phyloP scores from a whole-genome alignment of 2,329 filamentous ascomycete species.

The Piedraia hortae region DNA sequence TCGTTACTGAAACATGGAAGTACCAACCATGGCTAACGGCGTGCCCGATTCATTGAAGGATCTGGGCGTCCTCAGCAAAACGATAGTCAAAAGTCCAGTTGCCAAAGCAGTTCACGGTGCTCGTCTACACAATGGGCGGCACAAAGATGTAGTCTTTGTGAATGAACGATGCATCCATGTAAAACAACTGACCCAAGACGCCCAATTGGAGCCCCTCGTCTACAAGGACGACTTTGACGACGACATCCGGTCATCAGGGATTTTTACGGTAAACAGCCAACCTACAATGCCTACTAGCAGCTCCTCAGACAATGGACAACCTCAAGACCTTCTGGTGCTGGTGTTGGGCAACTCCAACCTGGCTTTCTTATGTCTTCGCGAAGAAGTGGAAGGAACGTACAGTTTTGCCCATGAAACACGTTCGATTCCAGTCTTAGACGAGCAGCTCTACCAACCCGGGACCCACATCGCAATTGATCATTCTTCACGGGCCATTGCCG shows the following conservation, averaged over 20 bases:
- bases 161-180: constrained; percentile 62
- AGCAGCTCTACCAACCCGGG: constrained; percentile 26
- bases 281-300: no score
- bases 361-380: constrained; percentile 45
- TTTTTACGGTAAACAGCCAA: constrained; percentile 43
- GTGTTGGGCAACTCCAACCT: constrained; percentile 45
- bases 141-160: constrained; percentile 68
- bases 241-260: constrained; percentile 50
- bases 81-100: constrained; percentile 47
- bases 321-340: constrained; percentile 58
- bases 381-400: constrained; percentile 17
- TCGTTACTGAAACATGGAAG: no score
- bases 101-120: constrained; percentile 54
- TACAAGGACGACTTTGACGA: constrained; percentile 53
- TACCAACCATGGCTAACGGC: no score
- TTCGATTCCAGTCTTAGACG: constrained; percentile 28
- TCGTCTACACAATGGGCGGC: constrained; percentile 37
- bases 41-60: no score
- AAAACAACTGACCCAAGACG: constrained; percentile 32
- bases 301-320: no score
- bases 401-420: constrained; percentile 35
- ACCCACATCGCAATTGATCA: constrained; percentile 53
- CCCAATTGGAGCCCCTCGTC: constrained; percentile 47
- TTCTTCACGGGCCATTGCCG: constrained; percentile 32
- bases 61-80: constrained; percentile 52